phyloP scores from a whole-genome alignment of 192 early-diverging fungal species.

The Backusella tuberculispora region DNA sequence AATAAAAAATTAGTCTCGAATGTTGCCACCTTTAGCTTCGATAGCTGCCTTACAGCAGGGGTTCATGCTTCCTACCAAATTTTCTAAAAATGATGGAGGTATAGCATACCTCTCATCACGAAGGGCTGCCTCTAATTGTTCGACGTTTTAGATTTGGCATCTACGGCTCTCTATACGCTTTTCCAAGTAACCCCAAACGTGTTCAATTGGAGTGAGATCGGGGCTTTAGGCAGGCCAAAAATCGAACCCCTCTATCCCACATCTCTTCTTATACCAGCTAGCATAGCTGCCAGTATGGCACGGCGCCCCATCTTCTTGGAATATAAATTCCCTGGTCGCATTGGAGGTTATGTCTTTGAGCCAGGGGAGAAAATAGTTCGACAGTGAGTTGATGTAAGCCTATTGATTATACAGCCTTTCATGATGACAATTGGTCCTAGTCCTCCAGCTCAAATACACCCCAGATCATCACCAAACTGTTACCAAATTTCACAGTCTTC shows the following conservation, averaged over 20 bases:
- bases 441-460: too few species aligned
- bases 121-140: neutral
- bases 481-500: too few species aligned
- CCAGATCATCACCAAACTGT: too few species aligned
- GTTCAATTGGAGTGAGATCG: slow-evolving; percentile 28
- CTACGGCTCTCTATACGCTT: neutral
- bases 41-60: neutral
- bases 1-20: too few species aligned
- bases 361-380: neutral
- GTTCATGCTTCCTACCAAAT: neutral
- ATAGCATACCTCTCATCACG: neutral
- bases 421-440: too few species aligned
- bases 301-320: neutral
- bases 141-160: neutral
- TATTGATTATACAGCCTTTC: too few species aligned
- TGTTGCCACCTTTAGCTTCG: neutral
- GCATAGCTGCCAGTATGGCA: slow-evolving; percentile 8
- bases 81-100: too few species aligned
- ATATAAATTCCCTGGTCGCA: neutral
- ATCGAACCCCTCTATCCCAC: neutral
- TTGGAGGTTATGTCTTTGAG: neutral
- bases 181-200: slow-evolving; percentile 20
- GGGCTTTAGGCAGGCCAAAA: slow-evolving; percentile 25
- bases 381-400: too few species aligned
- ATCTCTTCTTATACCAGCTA: neutral